phyloP scores from a whole-genome alignment of 2,329 filamentous ascomycete genomes.

The Cladophialophora chaetospira region DNA sequence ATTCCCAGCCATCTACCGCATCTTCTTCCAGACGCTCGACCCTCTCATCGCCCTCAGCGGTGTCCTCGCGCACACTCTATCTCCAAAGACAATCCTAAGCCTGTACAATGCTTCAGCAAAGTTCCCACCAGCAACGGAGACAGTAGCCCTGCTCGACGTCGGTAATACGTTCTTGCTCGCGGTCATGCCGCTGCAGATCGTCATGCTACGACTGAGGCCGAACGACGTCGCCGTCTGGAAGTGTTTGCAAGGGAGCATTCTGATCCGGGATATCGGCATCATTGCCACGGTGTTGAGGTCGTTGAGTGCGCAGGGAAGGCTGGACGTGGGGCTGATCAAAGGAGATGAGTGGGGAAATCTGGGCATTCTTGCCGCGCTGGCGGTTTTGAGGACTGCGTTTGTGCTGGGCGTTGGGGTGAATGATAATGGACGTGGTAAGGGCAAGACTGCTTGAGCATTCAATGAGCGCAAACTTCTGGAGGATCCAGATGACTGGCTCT shows the following conservation, averaged over 20 bases:
- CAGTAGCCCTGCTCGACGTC: conserved; percentile 10
- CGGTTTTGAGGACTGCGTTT: conserved; percentile 7
- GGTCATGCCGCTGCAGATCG: conserved; percentile 13
- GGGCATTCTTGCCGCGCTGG: background rate
- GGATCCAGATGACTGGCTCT: background rate
- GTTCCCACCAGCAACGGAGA: background rate
- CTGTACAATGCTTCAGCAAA: conserved; percentile 3
- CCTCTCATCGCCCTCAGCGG: conserved; percentile 17
- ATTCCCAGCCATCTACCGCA: conserved; percentile 9
- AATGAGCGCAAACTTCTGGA: background rate
- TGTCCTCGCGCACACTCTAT: conserved; percentile 8
- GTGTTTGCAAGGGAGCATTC: conserved; percentile 12
- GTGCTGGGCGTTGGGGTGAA: background rate
- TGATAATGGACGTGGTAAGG: background rate
- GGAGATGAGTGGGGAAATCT: conserved; percentile 9
- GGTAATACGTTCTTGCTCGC: conserved; percentile 7
- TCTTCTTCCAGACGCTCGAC: conserved; percentile 18
- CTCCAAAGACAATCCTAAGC: conserved; percentile 2
- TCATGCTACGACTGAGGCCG: conserved; percentile 10
- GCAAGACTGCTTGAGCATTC: background rate
- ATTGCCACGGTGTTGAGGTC: background rate
- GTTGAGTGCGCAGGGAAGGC: background rate
- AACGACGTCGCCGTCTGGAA: conserved; percentile 13
- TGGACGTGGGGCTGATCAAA: background rate
- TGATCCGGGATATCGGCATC: conserved; percentile 13